These are phyloP conservation scores for Sonneratia caseolaris DNA, from an alignment of 345 rosid species.

Conservation along the genomic window DNA sequence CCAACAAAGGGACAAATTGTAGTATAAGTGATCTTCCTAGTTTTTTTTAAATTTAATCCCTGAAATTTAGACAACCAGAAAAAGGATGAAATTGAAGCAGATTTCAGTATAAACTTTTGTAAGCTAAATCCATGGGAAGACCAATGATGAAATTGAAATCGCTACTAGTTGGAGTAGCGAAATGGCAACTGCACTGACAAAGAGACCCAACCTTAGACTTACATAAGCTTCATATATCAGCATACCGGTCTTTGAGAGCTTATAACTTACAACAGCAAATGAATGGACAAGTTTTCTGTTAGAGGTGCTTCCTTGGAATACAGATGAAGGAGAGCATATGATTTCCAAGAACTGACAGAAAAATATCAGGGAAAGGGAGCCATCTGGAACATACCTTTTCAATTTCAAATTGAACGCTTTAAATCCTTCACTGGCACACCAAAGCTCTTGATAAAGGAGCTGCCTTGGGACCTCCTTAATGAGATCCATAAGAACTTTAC, in stretches of 20 bases:
- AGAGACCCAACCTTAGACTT: neutral
- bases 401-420: conserved; percentile 76
- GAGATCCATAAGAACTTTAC: conserved; percentile 79
- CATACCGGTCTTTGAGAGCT: neutral
- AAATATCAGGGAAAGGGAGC: neutral
- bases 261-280: neutral
- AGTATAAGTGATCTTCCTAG: too few relatives aligned
- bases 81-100: too few relatives aligned
- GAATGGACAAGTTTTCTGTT: neutral
- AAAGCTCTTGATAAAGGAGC: conserved; percentile 82
- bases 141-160: neutral
- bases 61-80: too few relatives aligned
- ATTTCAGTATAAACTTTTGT: neutral
- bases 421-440: conserved; percentile 97
- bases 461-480: conserved; percentile 86
- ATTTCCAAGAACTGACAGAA: neutral
- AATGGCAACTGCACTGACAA: neutral
- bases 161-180: neutral
- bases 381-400: conserved; percentile 40
- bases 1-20: too few relatives aligned
- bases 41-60: too few relatives aligned
- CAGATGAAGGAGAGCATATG: neutral
- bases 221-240: neutral
- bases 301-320: neutral
- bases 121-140: neutral